Conservation (phyloP, 192 early-diverging fungal species). For the Blastocladiella britannica region DNA sequence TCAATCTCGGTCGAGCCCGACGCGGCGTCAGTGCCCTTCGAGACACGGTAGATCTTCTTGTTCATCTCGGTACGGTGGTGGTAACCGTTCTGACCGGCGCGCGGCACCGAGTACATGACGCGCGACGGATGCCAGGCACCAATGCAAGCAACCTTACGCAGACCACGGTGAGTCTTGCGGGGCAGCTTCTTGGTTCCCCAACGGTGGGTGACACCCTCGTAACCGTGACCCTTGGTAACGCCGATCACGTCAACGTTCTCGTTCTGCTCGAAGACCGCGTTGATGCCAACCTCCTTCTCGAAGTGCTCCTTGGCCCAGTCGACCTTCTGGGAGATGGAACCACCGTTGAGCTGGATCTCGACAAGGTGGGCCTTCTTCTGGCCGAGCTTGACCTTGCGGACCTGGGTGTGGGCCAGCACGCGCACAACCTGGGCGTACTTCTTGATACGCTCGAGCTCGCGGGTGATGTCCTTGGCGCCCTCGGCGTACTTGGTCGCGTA, state of each 20-base stretch:
- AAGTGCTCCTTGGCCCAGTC: constrained; percentile 93
- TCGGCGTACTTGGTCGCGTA: constrained; percentile 93
- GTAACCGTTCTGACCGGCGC: constrained; percentile 99
- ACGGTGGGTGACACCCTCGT: constrained; percentile 95
- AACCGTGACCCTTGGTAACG: constrained; percentile 98
- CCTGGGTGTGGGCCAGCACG: constrained; percentile 95
- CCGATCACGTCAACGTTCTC: constrained; percentile 98
- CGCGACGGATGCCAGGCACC: constrained; percentile 94
- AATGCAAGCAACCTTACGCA: constrained; percentile 99
- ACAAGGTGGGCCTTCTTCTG: constrained; percentile 99
- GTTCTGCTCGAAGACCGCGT: constrained; percentile 88
- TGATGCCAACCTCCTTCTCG: constrained; percentile 81
- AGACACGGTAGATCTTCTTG: constrained; percentile 99
- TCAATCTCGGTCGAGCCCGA: constrained; percentile 92
- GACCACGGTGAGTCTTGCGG: constrained; percentile 99
- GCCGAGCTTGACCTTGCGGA: constrained; percentile 78
- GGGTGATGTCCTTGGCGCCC: constrained; percentile 64
- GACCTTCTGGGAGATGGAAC: constrained; percentile 86
- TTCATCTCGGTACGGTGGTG: constrained; percentile 99
- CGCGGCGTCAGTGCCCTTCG: constrained; percentile 57
- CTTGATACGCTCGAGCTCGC: constrained; percentile 93
- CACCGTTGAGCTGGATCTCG: constrained; percentile 99
- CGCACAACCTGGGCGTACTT: constrained; percentile 98
- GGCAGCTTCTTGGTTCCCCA: constrained; percentile 99
- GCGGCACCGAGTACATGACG: constrained; percentile 97